A percentile compares a stretch with the other conserved stretches of the same genome.
Evolutionary conservation across 345 rosid species (phyloP).

Genomic region (Boechera divaricarpa): DNA sequence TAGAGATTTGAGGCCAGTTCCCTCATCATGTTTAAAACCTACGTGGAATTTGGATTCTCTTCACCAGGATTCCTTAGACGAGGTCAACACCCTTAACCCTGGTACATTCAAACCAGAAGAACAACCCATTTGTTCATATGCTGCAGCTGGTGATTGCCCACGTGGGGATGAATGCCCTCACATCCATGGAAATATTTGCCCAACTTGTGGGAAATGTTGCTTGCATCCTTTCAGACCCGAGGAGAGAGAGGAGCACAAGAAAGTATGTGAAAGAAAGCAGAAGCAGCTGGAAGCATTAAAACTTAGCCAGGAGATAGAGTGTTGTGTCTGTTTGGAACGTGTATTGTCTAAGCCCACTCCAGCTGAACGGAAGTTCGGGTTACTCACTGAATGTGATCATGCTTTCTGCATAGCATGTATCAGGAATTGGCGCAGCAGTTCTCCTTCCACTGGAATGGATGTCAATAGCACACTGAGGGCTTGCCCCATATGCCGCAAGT

Average conservation of each 20-base stretch:
- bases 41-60: slow-evolving; percentile 54
- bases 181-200: slow-evolving; percentile 84
- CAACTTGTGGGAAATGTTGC: slow-evolving; percentile 83
- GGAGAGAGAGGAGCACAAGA: slow-evolving; percentile 79
- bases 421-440: slow-evolving; percentile 88
- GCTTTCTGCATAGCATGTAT: slow-evolving; percentile 90
- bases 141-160: slow-evolving; percentile 91
- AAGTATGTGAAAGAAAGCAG: slow-evolving; percentile 70
- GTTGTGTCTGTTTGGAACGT: slow-evolving; percentile 84
- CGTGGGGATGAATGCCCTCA: slow-evolving; percentile 84
- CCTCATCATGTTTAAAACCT: slow-evolving; percentile 39
- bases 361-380: slow-evolving; percentile 86
- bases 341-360: slow-evolving; percentile 78
- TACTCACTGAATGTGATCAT: slow-evolving; percentile 96
- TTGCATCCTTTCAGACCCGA: slow-evolving; percentile 88
- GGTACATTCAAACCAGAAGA: slow-evolving; percentile 70
- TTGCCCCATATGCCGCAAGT: slow-evolving; percentile 94
- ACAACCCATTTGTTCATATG: slow-evolving; percentile 79
- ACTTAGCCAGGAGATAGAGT: slow-evolving; percentile 83
- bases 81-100: slow-evolving; percentile 70
- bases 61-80: slow-evolving; percentile 54
- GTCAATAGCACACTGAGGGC: slow-evolving; percentile 75
- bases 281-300: slow-evolving; percentile 75
- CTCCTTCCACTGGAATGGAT: slow-evolving; percentile 90
- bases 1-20: slow-evolving; percentile 38